Conservation (phyloP, 2,329 filamentous ascomycete genomes). For the Claviceps maximensis region DNA sequence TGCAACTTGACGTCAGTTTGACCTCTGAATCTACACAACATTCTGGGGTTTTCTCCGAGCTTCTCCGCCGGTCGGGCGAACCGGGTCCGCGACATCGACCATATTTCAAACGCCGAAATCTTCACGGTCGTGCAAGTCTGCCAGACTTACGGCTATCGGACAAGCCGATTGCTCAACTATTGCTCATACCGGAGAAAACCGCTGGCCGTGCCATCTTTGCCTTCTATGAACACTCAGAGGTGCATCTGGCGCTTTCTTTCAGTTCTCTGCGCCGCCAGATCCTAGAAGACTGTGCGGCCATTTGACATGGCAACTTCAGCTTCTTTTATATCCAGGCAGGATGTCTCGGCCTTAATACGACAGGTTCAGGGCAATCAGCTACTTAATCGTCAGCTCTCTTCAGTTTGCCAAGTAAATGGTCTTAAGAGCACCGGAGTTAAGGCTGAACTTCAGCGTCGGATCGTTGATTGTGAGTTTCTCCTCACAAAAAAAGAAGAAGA, state of each 20-base stretch:
- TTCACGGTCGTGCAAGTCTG: background rate
- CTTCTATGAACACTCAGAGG: slow-evolving; percentile 5
- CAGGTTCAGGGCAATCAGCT: slow-evolving; percentile 31
- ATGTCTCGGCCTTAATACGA: slow-evolving; percentile 32
- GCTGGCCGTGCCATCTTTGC: background rate
- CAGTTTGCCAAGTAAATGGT: slow-evolving; percentile 61
- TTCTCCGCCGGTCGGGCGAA: slow-evolving; percentile 2
- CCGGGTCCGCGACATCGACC: background rate
- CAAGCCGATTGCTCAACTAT: background rate
- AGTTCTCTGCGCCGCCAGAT: background rate
- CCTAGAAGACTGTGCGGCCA: background rate
- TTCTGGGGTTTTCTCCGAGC: background rate
- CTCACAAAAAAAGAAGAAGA: background rate
- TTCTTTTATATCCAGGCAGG: slow-evolving; percentile 21
- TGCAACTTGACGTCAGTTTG: background rate
- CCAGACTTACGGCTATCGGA: background rate
- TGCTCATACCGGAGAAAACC: background rate
- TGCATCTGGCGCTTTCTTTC: background rate
- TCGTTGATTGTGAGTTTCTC: slow-evolving; percentile 56
- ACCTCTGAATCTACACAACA: background rate
- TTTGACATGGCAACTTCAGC: slow-evolving; percentile 13
- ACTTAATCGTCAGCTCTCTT: slow-evolving; percentile 54
- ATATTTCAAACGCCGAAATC: background rate
- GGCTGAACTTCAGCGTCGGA: slow-evolving; percentile 63
- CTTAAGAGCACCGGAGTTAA: slow-evolving; percentile 76